Base-by-base conservation (phyloP, 2,329 filamentous ascomycete genomes). In the Aspergillus ochraceoroseus region DNA sequence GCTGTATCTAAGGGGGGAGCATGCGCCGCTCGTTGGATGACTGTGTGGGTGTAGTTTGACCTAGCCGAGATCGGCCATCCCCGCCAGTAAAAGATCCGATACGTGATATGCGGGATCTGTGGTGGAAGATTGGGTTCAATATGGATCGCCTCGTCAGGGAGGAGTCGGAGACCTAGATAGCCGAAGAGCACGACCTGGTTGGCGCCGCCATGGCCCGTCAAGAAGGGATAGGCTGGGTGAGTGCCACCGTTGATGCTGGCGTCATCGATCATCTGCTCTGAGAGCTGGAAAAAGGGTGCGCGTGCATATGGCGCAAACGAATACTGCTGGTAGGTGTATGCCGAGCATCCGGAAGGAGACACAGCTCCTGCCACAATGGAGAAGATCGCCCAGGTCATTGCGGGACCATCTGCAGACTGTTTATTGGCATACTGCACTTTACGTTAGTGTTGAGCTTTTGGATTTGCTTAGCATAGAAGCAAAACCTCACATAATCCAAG, bases 381-480 rank as follows among this genome's bases (percentile, higher is more conserved):
- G 60, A 83, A 85, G 7, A 83, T 77, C 7, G 78, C 78, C 59
- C 82, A 86, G 1, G 82, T 85, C 82, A 86, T 86, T 2, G 77
- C 82, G 1, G 82, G 82, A 0, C 82, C 82, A 49, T 83, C 73
- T 1, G 74, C 65, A 1, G 80, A 82, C 60, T 85, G 82, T 39
- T 79, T 81, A 30, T 76, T 76, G 3, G 82, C 80, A 53, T 85
- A 85, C 68, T 73, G 43, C 7, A 17, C n/a, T n/a, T n/a, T n/a
- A n/a, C n/a, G n/a, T n/a, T n/a, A n/a, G n/a, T n/a, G n/a, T n/a
- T n/a, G n/a, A n/a, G n/a, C n/a, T n/a, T n/a, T n/a, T n/a, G n/a
- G n/a, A n/a, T n/a, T n/a, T n/a, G n/a, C n/a, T n/a, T n/a, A 18
- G 14, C 8, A 9, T 4, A 17, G 5, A 23, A 43, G 26, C 1